Percentiles rank a stretch among this genome's conserved stretches.
Conservation (phyloP, 257 asterid species). For the Nicotiana otophora region DNA sequence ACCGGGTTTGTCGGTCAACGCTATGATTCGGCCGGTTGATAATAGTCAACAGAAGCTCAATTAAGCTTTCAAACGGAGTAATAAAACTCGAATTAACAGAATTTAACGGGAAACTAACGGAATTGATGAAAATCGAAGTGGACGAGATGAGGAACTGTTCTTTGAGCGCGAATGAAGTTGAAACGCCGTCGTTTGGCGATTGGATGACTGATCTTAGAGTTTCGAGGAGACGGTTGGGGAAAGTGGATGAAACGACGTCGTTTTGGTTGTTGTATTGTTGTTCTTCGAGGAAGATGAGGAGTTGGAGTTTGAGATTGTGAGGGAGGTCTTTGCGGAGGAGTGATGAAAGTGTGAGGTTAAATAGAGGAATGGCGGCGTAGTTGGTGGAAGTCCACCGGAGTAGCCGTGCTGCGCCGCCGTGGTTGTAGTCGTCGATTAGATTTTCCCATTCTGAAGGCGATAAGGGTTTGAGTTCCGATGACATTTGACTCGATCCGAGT, state of each 20-base stretch:
- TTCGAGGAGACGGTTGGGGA: constrained; percentile 44
- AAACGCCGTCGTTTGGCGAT: constrained; percentile 56
- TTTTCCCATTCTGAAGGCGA: constrained; percentile 74
- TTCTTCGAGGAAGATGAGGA: constrained; percentile 75
- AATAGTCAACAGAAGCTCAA: constrained; percentile 75
- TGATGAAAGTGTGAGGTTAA: constrained; percentile 57
- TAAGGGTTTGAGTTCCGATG: constrained; percentile 41
- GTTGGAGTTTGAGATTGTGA: constrained; percentile 53
- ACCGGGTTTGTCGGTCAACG: constrained; percentile 74
- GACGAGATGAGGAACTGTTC: constrained; percentile 75
- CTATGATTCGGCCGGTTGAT: constrained; percentile 88
- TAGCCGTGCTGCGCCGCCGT: constrained; percentile 38
- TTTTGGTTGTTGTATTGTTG: constrained; percentile 13
- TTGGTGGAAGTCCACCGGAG: constrained; percentile 37
- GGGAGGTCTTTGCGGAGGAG: constrained; percentile 66
- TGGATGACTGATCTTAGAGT: constrained; percentile 60
- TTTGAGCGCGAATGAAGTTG: constrained; percentile 49
- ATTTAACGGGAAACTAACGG: neutral
- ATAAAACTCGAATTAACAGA: constrained; percentile 3
- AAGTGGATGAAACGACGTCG: constrained; percentile 18
- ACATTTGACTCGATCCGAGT: neutral
- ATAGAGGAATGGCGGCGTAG: constrained; percentile 33
- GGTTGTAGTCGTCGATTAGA: constrained; percentile 73
- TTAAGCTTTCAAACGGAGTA: constrained; percentile 32
- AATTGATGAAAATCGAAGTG: constrained; percentile 50